Percentiles rank a stretch among this genome's conserved stretches.
These are phyloP conservation scores for Fusarium globosum DNA, from an alignment of 2,329 filamentous ascomycete species.

Conservation along the genomic window DNA sequence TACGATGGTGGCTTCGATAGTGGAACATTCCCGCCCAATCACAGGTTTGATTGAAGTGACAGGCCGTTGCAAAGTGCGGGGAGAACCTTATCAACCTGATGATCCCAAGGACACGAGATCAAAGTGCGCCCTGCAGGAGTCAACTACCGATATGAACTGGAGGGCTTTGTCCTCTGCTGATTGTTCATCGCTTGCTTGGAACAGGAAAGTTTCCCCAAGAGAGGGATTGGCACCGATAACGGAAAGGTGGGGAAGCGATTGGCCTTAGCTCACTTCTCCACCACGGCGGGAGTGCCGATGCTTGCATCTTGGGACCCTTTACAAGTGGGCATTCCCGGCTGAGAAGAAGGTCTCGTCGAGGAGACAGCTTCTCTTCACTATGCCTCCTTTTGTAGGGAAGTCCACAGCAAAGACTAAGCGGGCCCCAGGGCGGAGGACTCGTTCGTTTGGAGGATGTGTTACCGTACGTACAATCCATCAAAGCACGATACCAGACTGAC, in stretches of 20 bases:
- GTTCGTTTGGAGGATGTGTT: conserved; percentile 30
- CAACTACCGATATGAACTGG: not conserved
- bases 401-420: not conserved
- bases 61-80: not conserved
- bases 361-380: not conserved
- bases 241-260: conserved; percentile 15
- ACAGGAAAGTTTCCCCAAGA: conserved; percentile 29
- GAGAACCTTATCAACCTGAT: not conserved
- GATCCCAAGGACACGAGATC: not conserved
- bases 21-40: not conserved
- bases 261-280: conserved; percentile 2
- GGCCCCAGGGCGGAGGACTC: not conserved
- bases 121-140: not conserved
- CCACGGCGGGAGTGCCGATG: not conserved
- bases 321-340: not conserved
- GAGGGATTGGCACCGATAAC: not conserved
- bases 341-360: conserved; percentile 9
- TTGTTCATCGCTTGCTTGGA: not conserved
- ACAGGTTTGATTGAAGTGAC: not conserved
- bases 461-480: not conserved
- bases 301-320: not conserved
- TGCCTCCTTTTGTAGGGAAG: not conserved
- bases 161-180: not conserved
- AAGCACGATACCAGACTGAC: not conserved
- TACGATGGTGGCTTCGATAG: not conserved